phyloP scores from a whole-genome alignment of 2,329 filamentous ascomycete species.

The Lomentospora prolificans region DNA sequence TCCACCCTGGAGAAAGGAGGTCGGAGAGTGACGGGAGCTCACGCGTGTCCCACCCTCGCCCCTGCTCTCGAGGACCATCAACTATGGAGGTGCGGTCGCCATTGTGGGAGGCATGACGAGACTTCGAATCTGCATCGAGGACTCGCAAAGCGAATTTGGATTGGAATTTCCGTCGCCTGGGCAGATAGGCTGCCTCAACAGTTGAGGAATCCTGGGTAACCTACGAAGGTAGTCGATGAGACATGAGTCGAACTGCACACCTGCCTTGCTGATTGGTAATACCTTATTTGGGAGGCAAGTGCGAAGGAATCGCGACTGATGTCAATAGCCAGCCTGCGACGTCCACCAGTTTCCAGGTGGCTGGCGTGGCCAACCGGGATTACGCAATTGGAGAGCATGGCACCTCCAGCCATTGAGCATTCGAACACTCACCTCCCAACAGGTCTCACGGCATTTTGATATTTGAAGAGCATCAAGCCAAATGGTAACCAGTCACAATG shows the following conservation, averaged over 20 bases:
- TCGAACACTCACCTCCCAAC: too few species aligned
- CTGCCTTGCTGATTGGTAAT: too few species aligned
- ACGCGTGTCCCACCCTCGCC: neutral
- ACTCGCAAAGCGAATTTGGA: neutral
- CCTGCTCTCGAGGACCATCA: neutral
- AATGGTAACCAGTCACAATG: too few species aligned
- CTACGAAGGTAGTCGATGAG: too few species aligned
- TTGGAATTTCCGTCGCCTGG: neutral
- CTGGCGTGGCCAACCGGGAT: neutral
- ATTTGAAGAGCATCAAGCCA: too few species aligned
- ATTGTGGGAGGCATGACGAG: neutral
- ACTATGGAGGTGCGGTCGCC: neutral
- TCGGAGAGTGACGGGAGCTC: neutral
- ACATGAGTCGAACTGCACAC: too few species aligned
- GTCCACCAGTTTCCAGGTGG: neutral
- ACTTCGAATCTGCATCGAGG: neutral
- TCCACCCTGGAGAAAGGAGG: neutral
- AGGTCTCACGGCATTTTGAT: too few species aligned
- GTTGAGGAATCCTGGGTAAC: too few species aligned
- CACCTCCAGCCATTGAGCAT: neutral
- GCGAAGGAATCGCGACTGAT: too few species aligned
- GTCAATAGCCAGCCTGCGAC: too few species aligned
- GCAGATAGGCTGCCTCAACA: neutral
- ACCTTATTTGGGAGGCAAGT: too few species aligned
- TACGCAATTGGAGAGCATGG: neutral